Evolutionary conservation across 768 basidiomycete species (phyloP), one percentile per base, ranked within the genome.

Genomic region (Tephrocybe sp.): DNA sequence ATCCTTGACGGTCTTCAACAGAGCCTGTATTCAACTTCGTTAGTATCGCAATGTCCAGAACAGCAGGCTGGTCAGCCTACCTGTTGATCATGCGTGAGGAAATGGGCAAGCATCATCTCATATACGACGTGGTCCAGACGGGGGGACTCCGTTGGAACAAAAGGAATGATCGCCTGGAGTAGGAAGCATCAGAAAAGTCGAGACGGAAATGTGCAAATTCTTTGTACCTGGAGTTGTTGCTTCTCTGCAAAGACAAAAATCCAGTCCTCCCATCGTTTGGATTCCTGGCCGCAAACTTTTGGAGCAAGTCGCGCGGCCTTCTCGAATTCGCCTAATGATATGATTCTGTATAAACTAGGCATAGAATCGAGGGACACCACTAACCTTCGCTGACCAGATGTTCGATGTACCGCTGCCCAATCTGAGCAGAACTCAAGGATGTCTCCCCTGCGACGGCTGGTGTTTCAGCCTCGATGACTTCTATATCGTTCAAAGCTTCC

Each of bases 211-310:
- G 38, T 3, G 7, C 23, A 24, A 14, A 11, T 36, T 15, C 17
- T 18, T 9, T 20, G 3, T 53, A 91, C 93, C 68, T 89, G 84
- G 14, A 98, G 71, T 51, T 93, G 85, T 21, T 81, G 77, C 59
- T 86, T 81, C 65, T 93, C 84, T 1, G 88, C 89, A 64, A 96
- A 98, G 12, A 81, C 73, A 61, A 97, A 96, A 62, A 98, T 90
- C 90, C 90, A 97, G 59, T 88, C 83, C 63, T 98, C 95, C 97
- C 97, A 99, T n/a, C 81, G 78, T 61, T 84, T 86, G 10, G 77
- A 68, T 59, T 96, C 83, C 38, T 83, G 82, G 3, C 81, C 86
- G 57, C 96, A 89, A 6, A 98, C 92, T 64, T 90, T 93, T 0
- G 92, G 86, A 58, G 85, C 86, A 21, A 97, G 69, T 8, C 76